Conservation (phyloP, 2,329 filamentous ascomycete species). For the Diplodia seriata region DNA sequence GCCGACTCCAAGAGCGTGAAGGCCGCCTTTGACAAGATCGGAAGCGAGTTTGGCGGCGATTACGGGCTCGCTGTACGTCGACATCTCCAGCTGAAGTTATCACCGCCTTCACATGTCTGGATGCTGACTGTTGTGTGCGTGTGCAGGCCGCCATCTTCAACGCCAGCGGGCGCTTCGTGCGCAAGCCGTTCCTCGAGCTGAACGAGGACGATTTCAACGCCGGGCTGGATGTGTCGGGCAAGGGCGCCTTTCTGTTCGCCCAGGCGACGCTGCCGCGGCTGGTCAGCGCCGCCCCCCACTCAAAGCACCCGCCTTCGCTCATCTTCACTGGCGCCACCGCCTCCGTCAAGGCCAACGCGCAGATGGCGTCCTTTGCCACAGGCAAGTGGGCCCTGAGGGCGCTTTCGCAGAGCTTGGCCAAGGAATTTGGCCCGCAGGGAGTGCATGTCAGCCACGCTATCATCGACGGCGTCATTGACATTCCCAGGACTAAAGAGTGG, state of each 20-base stretch:
- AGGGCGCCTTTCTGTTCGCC: constrained; percentile 78
- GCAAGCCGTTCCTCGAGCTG: constrained; percentile 68
- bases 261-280: constrained; percentile 74
- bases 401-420: constrained; percentile 75
- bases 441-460: constrained; percentile 84
- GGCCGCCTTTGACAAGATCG: constrained; percentile 68
- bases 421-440: constrained; percentile 84
- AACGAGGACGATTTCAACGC: constrained; percentile 63
- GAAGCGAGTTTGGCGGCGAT: constrained; percentile 62
- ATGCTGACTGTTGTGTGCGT: background rate
- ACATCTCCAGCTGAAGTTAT: background rate
- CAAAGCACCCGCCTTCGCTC: constrained; percentile 74
- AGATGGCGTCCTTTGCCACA: constrained; percentile 74
- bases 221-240: constrained; percentile 55
- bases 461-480: constrained; percentile 86
- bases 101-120: constrained; percentile 40
- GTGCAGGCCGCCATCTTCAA: constrained; percentile 71
- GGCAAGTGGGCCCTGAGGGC: constrained; percentile 82
- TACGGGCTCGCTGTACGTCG: constrained; percentile 45
- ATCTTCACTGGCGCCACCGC: constrained; percentile 90
- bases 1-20: constrained; percentile 62
- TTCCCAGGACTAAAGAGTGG: constrained; percentile 70
- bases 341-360: constrained; percentile 73
- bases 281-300: constrained; percentile 52
- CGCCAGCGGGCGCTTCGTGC: constrained; percentile 64